Evolutionary conservation across 106 monocot genomes (phyloP).

Genomic region (Iris macrosiphon): DNA sequence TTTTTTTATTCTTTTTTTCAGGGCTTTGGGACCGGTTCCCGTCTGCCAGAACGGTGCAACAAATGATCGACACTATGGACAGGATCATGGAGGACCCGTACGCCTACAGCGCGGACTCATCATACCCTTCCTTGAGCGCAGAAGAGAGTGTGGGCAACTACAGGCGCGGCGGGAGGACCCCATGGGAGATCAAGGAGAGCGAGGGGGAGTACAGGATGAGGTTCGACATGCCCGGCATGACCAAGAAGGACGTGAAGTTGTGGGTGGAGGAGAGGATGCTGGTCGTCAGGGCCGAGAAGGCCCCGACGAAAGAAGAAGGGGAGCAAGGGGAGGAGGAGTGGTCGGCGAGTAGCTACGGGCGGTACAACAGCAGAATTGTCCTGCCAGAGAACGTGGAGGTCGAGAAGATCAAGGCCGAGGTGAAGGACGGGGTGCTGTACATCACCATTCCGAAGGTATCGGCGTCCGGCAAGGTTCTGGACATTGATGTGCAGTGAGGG

Average conservation of each 20-base stretch:
- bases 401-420: constrained; percentile 55
- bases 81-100: too few relatives aligned
- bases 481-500: constrained; percentile 41
- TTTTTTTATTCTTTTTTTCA: too few relatives aligned
- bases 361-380: constrained; percentile 45
- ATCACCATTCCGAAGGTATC: constrained; percentile 39
- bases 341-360: constrained; percentile 54
- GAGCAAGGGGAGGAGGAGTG: constrained; percentile 13
- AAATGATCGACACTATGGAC: constrained; percentile 74
- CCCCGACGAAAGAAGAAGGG: not conserved
- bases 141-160: constrained; percentile 7
- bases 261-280: constrained; percentile 56
- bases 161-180: constrained; percentile 48
- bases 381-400: constrained; percentile 48
- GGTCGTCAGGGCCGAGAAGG: constrained; percentile 58
- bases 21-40: constrained; percentile 59
- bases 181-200: constrained; percentile 66
- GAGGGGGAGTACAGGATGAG: constrained; percentile 51
- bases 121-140: too few relatives aligned
- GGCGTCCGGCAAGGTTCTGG: constrained; percentile 18
- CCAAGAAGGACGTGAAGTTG: constrained; percentile 37
- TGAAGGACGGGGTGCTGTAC: constrained; percentile 61
- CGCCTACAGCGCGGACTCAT: constrained; percentile 6
- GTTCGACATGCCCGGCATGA: constrained; percentile 70
- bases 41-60: constrained; percentile 44